Percentiles rank a stretch among this genome's conserved stretches.
These are phyloP conservation scores for Leishmania martiniquensis DNA, from an alignment of 208 protist genomes.

Conservation along the genomic window DNA sequence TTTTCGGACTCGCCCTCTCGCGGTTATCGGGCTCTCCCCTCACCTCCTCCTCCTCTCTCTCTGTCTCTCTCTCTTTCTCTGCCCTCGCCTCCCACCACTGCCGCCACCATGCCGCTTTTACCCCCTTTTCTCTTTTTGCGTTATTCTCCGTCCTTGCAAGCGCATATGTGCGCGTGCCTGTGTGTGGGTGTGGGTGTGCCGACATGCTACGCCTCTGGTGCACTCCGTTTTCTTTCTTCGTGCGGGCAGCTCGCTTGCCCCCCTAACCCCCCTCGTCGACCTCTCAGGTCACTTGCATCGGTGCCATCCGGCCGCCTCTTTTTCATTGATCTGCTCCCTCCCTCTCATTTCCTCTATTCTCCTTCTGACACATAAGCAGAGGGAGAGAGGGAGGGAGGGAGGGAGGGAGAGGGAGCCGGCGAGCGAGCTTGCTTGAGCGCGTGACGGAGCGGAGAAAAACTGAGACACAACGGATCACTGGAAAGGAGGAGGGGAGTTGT, in stretches of 20 bases:
- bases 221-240: not conserved
- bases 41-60: not conserved
- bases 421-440: not conserved
- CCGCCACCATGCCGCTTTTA: too few relatives aligned
- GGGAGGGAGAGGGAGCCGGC: not conserved
- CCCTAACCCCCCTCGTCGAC: too few relatives aligned
- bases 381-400: not conserved
- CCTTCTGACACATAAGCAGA: not conserved
- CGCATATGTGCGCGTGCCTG: not conserved
- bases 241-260: not conserved
- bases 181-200: not conserved
- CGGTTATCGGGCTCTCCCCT: not conserved
- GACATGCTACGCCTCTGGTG: not conserved
- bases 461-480: not conserved
- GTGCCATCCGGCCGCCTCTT: not conserved
- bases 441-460: not conserved
- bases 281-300: not conserved
- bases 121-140: conserved; percentile 10
- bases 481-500: not conserved
- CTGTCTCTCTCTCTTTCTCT: conserved; percentile 10
- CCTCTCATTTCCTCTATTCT: not conserved
- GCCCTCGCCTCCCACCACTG: too few relatives aligned
- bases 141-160: too few relatives aligned
- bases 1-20: conserved; percentile 14
- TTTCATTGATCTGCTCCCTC: not conserved